Percentiles rank a stretch among this genome's conserved stretches.
Conservation (phyloP, 139 green algal genomes). For the Chlorella vulgaris region DNA sequence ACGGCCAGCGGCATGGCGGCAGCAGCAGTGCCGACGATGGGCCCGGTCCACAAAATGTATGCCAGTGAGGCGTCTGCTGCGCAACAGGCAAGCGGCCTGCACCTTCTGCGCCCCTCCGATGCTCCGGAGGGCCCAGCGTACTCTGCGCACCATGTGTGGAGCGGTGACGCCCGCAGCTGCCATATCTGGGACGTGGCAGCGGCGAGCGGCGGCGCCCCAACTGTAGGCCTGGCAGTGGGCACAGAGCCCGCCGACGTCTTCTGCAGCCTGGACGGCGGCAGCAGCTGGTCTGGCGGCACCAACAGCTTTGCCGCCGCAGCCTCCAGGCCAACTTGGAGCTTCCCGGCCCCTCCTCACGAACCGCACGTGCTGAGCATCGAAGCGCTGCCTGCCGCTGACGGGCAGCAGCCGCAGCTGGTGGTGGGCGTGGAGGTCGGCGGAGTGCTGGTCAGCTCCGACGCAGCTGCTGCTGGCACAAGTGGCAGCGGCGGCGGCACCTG, state of each 20-base stretch:
- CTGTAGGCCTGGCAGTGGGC: conserved; percentile 1
- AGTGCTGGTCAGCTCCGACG: conserved; percentile 7
- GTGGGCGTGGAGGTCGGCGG: conserved; percentile 26
- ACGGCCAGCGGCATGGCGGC: neutral
- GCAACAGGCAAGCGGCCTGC: neutral
- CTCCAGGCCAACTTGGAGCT: conserved; percentile 9
- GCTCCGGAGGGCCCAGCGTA: neutral
- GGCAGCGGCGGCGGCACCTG: neutral
- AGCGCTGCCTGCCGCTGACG: neutral
- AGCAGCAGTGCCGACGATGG: neutral
- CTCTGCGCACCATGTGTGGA: conserved; percentile 18
- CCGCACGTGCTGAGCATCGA: conserved; percentile 27
- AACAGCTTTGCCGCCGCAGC: neutral
- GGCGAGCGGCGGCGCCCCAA: neutral
- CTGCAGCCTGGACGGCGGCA: neutral
- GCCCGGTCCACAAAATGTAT: conserved; percentile 9
- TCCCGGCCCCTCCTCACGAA: conserved; percentile 16
- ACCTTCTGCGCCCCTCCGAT: conserved; percentile 1
- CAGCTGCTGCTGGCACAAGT: neutral
- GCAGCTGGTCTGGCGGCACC: conserved; percentile 1
- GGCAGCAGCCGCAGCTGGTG: neutral
- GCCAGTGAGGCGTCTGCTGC: no score
- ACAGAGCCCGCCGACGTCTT: conserved; percentile 21
- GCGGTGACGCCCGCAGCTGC: conserved; percentile 15
- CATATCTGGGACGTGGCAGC: neutral